These are phyloP conservation scores for Allantophomopsis lycopodina DNA, from an alignment of 2,329 filamentous ascomycete species.

Conservation along the genomic window DNA sequence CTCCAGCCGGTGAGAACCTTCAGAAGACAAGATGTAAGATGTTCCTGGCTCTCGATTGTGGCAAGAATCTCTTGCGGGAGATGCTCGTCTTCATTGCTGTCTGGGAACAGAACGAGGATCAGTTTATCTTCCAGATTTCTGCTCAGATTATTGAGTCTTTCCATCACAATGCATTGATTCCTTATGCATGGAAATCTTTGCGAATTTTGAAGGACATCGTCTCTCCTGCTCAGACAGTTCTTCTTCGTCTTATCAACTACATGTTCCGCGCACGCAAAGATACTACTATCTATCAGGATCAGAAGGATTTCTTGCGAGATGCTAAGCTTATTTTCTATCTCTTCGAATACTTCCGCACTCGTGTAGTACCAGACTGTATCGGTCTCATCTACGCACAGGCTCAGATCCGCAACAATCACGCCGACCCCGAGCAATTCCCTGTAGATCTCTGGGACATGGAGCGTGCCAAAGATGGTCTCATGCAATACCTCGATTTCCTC, in stretches of 20 bases:
- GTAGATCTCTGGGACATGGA: conserved; percentile 98
- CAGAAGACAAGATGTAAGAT: conserved; percentile 85
- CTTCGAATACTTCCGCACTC: conserved; percentile 81
- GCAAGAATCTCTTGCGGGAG: conserved; percentile 77
- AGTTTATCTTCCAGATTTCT: conserved; percentile 93
- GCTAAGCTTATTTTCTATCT: conserved; percentile 70
- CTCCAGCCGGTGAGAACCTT: conserved; percentile 61
- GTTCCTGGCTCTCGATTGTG: conserved; percentile 78
- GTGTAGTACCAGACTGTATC: conserved; percentile 86
- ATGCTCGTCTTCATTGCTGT: conserved; percentile 92
- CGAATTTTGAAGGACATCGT: conserved; percentile 92
- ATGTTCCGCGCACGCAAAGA: conserved; percentile 57
- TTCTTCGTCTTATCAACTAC: conserved; percentile 80
- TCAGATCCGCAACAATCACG: conserved; percentile 66
- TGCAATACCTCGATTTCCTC: conserved; percentile 89
- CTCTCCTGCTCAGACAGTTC: conserved; percentile 84
- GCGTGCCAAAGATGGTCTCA: conserved; percentile 84
- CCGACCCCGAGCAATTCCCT: conserved; percentile 76
- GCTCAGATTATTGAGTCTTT: conserved; percentile 92
- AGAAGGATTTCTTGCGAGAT: conserved; percentile 39
- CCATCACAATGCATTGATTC: conserved; percentile 76
- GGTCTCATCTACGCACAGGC: conserved; percentile 91
- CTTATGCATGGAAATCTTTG: conserved; percentile 84
- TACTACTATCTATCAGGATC: conserved; percentile 26
- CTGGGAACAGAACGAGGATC: conserved; percentile 89